Conservation (phyloP, 306 rosid species). For the Bauhinia variegata region DNA sequence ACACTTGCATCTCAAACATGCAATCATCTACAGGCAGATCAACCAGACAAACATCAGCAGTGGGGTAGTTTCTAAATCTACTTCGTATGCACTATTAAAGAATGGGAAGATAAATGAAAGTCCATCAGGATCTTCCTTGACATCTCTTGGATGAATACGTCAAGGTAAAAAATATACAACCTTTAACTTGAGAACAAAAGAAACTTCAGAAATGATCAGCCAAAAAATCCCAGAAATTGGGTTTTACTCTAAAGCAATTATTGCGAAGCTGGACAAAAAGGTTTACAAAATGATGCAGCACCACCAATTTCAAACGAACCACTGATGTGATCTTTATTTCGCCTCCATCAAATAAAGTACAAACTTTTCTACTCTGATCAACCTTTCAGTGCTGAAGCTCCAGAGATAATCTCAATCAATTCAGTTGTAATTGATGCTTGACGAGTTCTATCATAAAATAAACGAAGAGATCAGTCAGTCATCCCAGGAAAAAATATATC, state of each 20-base stretch:
- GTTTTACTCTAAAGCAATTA: conserved; percentile 52
- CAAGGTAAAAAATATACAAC: conserved; percentile 18
- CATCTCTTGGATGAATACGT: conserved; percentile 25
- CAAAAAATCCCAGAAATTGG: conserved; percentile 45
- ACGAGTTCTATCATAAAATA: conserved; percentile 73
- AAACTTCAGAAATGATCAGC: conserved; percentile 29
- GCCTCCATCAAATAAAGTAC: conserved; percentile 40
- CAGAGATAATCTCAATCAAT: conserved; percentile 96
- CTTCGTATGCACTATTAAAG: background rate
- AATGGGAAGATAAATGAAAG: background rate
- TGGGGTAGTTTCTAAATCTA: too few species aligned
- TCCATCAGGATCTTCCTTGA: conserved; percentile 19
- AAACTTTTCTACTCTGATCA: conserved; percentile 41
- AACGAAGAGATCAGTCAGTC: conserved; percentile 39
- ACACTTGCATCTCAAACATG: too few species aligned
- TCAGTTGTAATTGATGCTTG: conserved; percentile 99
- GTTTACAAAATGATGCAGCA: conserved; percentile 43
- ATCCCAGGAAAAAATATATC: background rate
- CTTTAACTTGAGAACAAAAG: conserved; percentile 30
- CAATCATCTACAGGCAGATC: too few species aligned
- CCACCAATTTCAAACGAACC: conserved; percentile 47
- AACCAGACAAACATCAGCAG: too few species aligned
- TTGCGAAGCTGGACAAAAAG: conserved; percentile 42
- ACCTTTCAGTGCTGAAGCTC: conserved; percentile 90
- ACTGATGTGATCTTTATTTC: conserved; percentile 49